A percentile compares a stretch with the other conserved stretches of the same genome.
phyloP scores from a whole-genome alignment of 768 basidiomycete species.

The Calocera viscosa region DNA sequence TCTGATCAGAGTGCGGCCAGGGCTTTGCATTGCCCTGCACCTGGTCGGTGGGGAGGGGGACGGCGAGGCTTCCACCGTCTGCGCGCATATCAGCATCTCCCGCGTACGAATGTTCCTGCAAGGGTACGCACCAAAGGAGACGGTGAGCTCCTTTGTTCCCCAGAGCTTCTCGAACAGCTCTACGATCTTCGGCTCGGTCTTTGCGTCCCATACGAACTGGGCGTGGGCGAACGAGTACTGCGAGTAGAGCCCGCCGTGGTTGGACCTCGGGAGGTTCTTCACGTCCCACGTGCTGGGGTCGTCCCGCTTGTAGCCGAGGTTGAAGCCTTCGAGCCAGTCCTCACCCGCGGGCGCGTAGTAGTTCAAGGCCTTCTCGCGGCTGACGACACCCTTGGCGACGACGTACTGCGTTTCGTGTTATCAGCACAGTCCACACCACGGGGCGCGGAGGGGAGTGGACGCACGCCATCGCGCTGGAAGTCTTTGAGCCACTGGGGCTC shows the following conservation, averaged over 20 bases:
- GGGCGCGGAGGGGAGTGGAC: background rate
- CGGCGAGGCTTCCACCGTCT: constrained; percentile 1
- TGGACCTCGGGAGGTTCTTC: constrained; percentile 23
- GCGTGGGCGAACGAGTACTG: constrained; percentile 18
- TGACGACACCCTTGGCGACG: constrained; percentile 21
- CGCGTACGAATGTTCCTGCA: no score
- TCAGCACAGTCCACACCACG: constrained; percentile 11
- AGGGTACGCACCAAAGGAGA: constrained; percentile 9
- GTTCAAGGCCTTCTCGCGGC: constrained; percentile 17
- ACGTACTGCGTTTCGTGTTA: background rate
- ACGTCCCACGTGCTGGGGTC: constrained; percentile 25
- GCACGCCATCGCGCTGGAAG: background rate
- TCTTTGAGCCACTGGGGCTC: constrained; percentile 5
- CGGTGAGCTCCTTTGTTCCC: constrained; percentile 18
- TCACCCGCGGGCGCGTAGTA: constrained; percentile 22
- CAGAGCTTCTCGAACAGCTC: constrained; percentile 19
- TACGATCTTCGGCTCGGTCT: constrained; percentile 19
- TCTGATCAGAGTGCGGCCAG: constrained; percentile 3
- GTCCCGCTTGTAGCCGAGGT: constrained; percentile 26
- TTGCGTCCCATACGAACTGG: constrained; percentile 19
- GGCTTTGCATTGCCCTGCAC: constrained; percentile 1
- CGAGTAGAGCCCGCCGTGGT: constrained; percentile 9
- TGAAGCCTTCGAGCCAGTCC: constrained; percentile 26
- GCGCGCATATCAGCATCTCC: background rate
- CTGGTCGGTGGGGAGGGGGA: background rate